Evolutionary conservation across 768 basidiomycete species (phyloP).

Genomic region (Tylopilus plumbeoviolaceoides): DNA sequence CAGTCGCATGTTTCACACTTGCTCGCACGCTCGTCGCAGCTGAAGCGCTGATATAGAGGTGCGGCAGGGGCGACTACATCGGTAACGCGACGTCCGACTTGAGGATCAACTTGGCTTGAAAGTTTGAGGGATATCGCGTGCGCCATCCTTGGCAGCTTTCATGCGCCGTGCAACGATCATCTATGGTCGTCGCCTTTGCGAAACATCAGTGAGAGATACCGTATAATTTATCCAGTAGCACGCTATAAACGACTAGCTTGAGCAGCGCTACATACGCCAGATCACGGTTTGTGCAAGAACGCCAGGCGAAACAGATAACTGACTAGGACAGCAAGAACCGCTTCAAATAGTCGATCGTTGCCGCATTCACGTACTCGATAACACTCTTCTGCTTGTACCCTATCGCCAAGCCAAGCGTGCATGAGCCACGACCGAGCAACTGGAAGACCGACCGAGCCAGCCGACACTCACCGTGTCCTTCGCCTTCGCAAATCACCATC

Average conservation of each 20-base stretch:
- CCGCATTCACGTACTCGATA: constrained; percentile 40
- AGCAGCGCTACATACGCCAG: not conserved
- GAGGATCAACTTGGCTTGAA: too few relatives aligned
- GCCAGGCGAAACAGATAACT: constrained; percentile 1
- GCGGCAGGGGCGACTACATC: too few relatives aligned
- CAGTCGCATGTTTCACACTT: not conserved
- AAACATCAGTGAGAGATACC: not conserved
- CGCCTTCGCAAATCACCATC: constrained; percentile 38
- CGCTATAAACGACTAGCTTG: constrained; percentile 2
- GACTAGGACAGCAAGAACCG: constrained; percentile 27
- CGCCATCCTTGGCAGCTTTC: too few relatives aligned
- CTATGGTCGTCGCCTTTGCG: not conserved
- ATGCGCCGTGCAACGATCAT: too few relatives aligned
- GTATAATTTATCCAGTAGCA: not conserved
- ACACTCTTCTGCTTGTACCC: constrained; percentile 43
- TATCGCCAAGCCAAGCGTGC: constrained; percentile 6
- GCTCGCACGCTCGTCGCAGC: not conserved
- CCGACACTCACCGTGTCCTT: constrained; percentile 37
- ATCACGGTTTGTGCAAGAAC: not conserved
- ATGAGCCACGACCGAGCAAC: constrained; percentile 1
- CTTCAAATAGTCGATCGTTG: constrained; percentile 37
- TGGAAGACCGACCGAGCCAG: not conserved
- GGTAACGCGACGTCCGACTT: too few relatives aligned
- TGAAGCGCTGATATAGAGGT: too few relatives aligned
- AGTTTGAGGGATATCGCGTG: too few relatives aligned